Base-by-base conservation (phyloP, 768 basidiomycete species). In the Ephemerocybe angulata region DNA sequence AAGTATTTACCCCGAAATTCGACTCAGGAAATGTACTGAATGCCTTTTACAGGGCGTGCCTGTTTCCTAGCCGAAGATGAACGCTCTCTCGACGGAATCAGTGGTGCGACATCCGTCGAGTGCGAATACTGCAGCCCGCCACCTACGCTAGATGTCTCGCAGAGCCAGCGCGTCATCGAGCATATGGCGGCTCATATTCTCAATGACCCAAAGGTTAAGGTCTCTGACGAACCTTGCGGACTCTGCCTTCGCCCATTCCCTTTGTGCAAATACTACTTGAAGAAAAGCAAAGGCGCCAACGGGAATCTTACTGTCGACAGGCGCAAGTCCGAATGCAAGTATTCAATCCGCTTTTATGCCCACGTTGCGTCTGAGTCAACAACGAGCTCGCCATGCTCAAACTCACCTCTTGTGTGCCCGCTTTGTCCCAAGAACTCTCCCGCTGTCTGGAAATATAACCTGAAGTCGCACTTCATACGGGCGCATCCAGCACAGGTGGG, bases 131-230 rank as follows among this genome's bases (percentile, higher is more conserved):
- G 61, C 55, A 30, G 51, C 8, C 57, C 59, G 3, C 21, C 57
- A 3, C 6, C 62, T 3, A 28, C 44, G 21, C 58, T 62, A 6
- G 55, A 62, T 41, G 49, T 56, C 17, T 31, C 50, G 3, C 55
- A 63, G 46, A 58, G 52, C 28, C 65, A 60, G 21, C 56, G 56
- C 1, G 52, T 70, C 0, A 57, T 71, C 2, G 59, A 66, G 13
- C 70, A 71, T 38, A 61, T 64, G 2, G 67, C 60, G 3, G 51
- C 63, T 3, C 69, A 70, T 55, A 63, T 69, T 27, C 65, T 68
- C 13, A 30, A 61, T 48, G 67, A 69, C 44, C 31, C 59, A 0
- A 33, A 19, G 6, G 27, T 66, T 10, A 40, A 58, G 15, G 49
- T 42, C 1, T 54, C 55, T 2, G 24, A 17, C 4, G 59, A 63